Conservation (phyloP, 768 basidiomycete genomes). For the Rhodotorula graminis region DNA sequence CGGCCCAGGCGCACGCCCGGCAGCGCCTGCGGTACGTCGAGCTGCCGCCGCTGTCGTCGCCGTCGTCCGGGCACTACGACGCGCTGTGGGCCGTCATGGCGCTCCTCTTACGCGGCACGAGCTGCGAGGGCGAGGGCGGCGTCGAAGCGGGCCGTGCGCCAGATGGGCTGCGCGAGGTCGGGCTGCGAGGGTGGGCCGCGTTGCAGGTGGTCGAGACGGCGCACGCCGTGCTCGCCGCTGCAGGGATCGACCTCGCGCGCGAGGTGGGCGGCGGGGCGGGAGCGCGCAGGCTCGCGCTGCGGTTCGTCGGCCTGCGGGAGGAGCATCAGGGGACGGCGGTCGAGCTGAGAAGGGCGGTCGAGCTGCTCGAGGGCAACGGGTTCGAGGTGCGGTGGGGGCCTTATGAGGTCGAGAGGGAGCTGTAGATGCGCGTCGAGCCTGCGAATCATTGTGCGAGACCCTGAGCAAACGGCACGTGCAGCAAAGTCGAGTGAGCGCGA, state of each 20-base stretch:
- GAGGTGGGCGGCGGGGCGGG: not conserved
- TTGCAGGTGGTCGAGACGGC: not conserved
- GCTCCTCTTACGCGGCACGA: not conserved
- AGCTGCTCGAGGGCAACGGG: not conserved
- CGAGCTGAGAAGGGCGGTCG: no score
- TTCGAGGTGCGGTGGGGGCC: not conserved
- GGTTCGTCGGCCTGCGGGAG: not conserved
- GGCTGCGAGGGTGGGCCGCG: not conserved
- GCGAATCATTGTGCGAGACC: not conserved
- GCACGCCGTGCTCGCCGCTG: slow-evolving; percentile 1
- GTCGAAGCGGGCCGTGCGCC: not conserved
- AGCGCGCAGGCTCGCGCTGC: not conserved
- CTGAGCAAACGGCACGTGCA: not conserved
- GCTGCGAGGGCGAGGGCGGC: no score
- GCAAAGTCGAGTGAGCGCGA: not conserved
- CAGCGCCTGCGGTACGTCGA: slow-evolving; percentile 8
- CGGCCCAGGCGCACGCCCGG: not conserved
- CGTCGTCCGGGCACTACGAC: slow-evolving; percentile 5
- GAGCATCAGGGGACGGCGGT: no score
- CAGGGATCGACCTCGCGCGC: not conserved
- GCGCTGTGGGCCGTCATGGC: not conserved
- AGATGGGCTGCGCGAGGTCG: not conserved
- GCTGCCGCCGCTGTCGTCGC: slow-evolving; percentile 7
- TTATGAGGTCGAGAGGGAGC: not conserved
- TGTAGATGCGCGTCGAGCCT: no score